These are phyloP conservation scores for Rutstroemia sp. DNA, from an alignment of 2,329 filamentous ascomycete species.

Conservation along the genomic window DNA sequence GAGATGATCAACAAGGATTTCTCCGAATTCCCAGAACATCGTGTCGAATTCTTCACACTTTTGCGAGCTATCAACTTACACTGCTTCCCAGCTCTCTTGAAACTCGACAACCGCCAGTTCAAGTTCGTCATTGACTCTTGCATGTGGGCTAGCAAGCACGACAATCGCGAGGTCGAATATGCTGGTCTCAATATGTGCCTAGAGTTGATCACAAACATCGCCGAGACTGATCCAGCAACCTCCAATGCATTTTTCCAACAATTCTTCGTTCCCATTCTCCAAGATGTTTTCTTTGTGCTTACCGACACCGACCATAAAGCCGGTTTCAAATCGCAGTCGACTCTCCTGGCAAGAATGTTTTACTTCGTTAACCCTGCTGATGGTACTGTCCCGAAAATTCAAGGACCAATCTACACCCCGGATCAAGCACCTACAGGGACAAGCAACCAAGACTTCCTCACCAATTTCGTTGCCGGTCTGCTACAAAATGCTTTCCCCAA, in stretches of 20 bases:
- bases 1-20: constrained; percentile 99
- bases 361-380: constrained; percentile 79
- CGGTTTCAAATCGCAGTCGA: constrained; percentile 95
- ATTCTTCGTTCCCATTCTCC: constrained; percentile 91
- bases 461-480: constrained; percentile 77
- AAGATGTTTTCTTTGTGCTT: constrained; percentile 97
- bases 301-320: constrained; percentile 98
- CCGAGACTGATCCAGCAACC: constrained; percentile 77
- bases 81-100: constrained; percentile 90
- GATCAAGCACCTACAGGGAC: constrained; percentile 81
- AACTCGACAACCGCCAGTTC: constrained; percentile 93
- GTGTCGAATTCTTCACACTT: constrained; percentile 99
- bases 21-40: constrained; percentile 96
- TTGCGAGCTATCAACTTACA: constrained; percentile 92
- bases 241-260: constrained; percentile 96
- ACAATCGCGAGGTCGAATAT: constrained; percentile 95
- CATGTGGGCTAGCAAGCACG: constrained; percentile 99
- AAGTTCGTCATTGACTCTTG: constrained; percentile 99
- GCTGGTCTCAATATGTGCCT: constrained; percentile 97
- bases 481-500: constrained; percentile 90
- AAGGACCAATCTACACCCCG: constrained; percentile 79
- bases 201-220: constrained; percentile 95
- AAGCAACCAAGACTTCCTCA: constrained; percentile 83
- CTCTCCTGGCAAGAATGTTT: constrained; percentile 91
- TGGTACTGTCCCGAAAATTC: constrained; percentile 70